These are phyloP conservation scores for Martiniozyma asiatica DNA, from an alignment of 1,139 yeast species.

Conservation along the genomic window DNA sequence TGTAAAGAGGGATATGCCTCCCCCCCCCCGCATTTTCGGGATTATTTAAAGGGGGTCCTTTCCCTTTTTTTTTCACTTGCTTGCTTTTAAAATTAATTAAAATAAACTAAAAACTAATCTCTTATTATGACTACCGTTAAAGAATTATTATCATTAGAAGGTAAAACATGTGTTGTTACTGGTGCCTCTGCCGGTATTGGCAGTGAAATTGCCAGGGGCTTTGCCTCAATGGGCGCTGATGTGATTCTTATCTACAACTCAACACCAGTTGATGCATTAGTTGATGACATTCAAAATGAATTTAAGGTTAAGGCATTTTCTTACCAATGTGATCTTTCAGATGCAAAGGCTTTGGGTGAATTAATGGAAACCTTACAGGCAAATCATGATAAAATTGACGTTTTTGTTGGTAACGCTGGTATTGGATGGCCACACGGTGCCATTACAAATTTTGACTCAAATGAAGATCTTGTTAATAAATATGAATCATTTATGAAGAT, in stretches of 20 bases:
- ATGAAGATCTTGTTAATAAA: slow-evolving; percentile 30
- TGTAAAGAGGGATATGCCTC: too few relatives aligned
- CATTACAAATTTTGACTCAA: slow-evolving; percentile 29
- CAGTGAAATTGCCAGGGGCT: slow-evolving; percentile 74
- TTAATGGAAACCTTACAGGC: slow-evolving; percentile 32
- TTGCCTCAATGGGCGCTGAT: slow-evolving; percentile 86
- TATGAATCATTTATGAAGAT: slow-evolving; percentile 41
- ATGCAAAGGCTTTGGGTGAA: slow-evolving; percentile 29
- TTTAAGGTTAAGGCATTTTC: slow-evolving; percentile 38
- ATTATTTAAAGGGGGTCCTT: too few relatives aligned
- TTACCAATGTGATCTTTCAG: slow-evolving; percentile 38
- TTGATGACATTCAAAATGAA: slow-evolving; percentile 29
- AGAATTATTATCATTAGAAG: slow-evolving; percentile 58
- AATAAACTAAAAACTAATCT: not conserved
- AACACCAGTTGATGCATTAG: slow-evolving; percentile 46
- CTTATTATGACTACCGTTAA: not conserved
- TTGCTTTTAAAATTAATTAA: too few relatives aligned
- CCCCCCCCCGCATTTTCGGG: too few relatives aligned
- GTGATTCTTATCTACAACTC: slow-evolving; percentile 74
- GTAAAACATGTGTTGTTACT: slow-evolving; percentile 76
- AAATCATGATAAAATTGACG: slow-evolving; percentile 48
- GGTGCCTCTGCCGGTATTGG: slow-evolving; percentile 90
- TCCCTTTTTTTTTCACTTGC: too few relatives aligned
- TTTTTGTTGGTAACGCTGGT: slow-evolving; percentile 60
- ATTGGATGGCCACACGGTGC: slow-evolving; percentile 45